Base-by-base conservation (phyloP, 306 rosid genomes). In the Nissolia schottii region DNA sequence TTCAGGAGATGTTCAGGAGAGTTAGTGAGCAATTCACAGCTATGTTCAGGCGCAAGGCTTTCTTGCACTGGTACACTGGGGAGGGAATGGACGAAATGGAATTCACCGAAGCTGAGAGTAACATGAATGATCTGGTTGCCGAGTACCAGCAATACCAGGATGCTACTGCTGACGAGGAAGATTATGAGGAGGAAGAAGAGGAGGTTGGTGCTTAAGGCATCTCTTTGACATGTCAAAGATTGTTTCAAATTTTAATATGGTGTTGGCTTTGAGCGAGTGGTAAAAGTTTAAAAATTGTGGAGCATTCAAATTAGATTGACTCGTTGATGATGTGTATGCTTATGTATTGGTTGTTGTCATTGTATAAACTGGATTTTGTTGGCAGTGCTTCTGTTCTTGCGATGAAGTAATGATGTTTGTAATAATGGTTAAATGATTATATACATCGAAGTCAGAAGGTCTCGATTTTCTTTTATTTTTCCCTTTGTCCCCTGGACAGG, bases 41-140 rank as follows among this genome's bases (percentile, higher is more conserved):
- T 18, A 83, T 83, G 87, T 83, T 83, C 79, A 79, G 84, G 84
- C 84, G 87, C 81, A 83, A 83, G 81, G 87, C 87, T 75, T 79
- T 83, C 87, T 79, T 83, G 84, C 87, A 83, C 31, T 83, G 87
- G 87, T 83, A 83, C 77, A 83, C 87, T 4, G 87, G 87, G 0
- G 87, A 83, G 64, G 87, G 87, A 79, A 83, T 83, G 87, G 87
- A 83, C 7, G 87, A 83, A 71, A 83, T 83, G 87, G 87, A 83
- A 55, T 83, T 83, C 79, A 83, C 87, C 0, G 87, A 83, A 79
- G 87, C 87, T 1, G 87, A 83, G 77, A 83, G 84, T 66, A 83
- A 83, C 79, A 83, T 83, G 87, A 83, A 83, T 46, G 87, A 83
- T 79, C 81, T 83, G 48, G 87, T 83, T 70, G 87, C 87, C 0